Conservation (phyloP, 768 basidiomycete genomes). For the Podaxis sp. region DNA sequence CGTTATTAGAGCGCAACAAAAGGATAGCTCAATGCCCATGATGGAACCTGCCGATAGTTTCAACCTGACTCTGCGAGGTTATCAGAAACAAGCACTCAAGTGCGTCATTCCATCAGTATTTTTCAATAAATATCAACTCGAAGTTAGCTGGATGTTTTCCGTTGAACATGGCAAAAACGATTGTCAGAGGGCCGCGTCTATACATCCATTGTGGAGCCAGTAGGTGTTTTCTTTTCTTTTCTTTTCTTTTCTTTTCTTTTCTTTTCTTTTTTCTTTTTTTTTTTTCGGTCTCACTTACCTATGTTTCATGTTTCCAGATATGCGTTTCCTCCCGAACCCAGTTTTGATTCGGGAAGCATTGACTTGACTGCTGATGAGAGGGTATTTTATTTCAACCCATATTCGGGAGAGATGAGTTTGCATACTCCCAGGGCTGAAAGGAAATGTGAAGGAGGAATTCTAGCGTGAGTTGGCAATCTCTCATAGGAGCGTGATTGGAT, state of each 20-base stretch:
- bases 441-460: constrained; percentile 79
- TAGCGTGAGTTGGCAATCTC: constrained; percentile 57
- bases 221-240: constrained; percentile 31
- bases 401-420: constrained; percentile 85
- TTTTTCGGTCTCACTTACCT: background rate
- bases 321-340: constrained; percentile 59
- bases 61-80: constrained; percentile 68
- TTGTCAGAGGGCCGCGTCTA: constrained; percentile 62
- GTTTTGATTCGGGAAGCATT: constrained; percentile 47
- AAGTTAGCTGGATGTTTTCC: constrained; percentile 87
- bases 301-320: constrained; percentile 47
- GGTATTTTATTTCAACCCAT: constrained; percentile 85
- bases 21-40: constrained; percentile 70
- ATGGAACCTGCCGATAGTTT: constrained; percentile 83
- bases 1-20: constrained; percentile 67
- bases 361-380: constrained; percentile 80
- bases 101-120: constrained; percentile 26
- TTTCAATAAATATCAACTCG: background rate
- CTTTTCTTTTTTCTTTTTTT: background rate
- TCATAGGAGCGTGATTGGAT: background rate
- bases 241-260: background rate
- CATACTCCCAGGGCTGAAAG: constrained; percentile 79
- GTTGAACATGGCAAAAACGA: constrained; percentile 73
- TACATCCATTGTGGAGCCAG: constrained; percentile 97
- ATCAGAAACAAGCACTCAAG: constrained; percentile 92